Conservation (phyloP, 768 basidiomycete genomes). For the Mycena albidolilacea region DNA sequence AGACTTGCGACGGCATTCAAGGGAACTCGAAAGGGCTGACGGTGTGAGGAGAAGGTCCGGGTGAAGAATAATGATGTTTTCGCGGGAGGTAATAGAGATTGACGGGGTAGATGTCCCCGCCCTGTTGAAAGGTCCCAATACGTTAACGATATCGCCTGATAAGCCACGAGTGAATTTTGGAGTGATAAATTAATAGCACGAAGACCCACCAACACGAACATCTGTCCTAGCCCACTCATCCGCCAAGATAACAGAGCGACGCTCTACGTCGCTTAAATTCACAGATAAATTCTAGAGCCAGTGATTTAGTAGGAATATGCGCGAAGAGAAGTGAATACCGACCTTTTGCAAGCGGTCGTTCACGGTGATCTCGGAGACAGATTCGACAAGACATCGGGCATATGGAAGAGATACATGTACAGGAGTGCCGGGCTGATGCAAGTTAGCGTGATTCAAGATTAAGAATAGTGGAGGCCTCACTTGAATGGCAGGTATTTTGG, state of each 20-base stretch:
- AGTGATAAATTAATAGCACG: not conserved
- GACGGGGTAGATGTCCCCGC: slow-evolving; percentile 48
- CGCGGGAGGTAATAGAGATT: slow-evolving; percentile 73
- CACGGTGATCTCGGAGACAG: slow-evolving; percentile 54
- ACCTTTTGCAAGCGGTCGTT: slow-evolving; percentile 60
- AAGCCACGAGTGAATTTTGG: not conserved
- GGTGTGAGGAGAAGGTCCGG: slow-evolving; percentile 94
- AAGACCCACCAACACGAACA: slow-evolving; percentile 67
- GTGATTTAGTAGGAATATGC: not conserved
- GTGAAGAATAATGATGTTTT: slow-evolving; percentile 87
- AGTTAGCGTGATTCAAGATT: slow-evolving; percentile 12
- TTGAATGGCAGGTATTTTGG: slow-evolving; percentile 23
- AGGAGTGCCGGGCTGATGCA: slow-evolving; percentile 28
- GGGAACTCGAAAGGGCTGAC: slow-evolving; percentile 87
- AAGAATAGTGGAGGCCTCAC: slow-evolving; percentile 13
- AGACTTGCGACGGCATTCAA: slow-evolving; percentile 89
- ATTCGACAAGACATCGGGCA: slow-evolving; percentile 71
- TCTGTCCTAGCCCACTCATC: slow-evolving; percentile 86
- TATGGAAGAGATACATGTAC: slow-evolving; percentile 51
- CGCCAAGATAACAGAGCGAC: slow-evolving; percentile 69
- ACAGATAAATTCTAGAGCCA: slow-evolving; percentile 43
- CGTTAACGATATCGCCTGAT: slow-evolving; percentile 85
- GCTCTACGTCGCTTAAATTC: slow-evolving; percentile 65
- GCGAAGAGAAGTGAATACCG: slow-evolving; percentile 20
- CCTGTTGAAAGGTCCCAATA: slow-evolving; percentile 68